A percentile compares a stretch with the other conserved stretches of the same genome.
Evolutionary conservation across 305 asterid genomes (phyloP).

Genomic region (Fraxinus nigra): DNA sequence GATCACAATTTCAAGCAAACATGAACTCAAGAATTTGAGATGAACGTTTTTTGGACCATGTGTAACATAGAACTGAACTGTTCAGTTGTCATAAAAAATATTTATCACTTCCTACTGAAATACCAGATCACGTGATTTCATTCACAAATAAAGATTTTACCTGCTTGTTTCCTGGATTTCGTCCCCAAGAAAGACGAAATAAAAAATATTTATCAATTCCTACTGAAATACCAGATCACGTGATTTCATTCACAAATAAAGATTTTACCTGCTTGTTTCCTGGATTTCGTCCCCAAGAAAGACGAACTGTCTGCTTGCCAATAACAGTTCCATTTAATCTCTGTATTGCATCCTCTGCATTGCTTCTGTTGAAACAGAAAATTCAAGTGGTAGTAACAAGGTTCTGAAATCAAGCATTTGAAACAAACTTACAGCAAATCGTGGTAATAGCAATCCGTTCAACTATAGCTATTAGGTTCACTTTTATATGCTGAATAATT

Average conservation of each 20-base stretch:
- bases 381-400: not conserved
- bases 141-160: not conserved
- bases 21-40: not conserved
- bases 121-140: not conserved
- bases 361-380: conserved; percentile 29
- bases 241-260: not conserved
- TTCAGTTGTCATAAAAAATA: not conserved
- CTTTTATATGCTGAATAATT: not conserved
- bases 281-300: conserved; percentile 27
- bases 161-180: conserved; percentile 19
- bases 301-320: conserved; percentile 18
- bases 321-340: conserved; percentile 1
- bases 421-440: not conserved
- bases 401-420: not conserved
- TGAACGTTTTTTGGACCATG: not conserved
- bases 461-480: not conserved
- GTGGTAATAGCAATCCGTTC: not conserved
- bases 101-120: not conserved
- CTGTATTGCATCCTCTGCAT: conserved; percentile 35
- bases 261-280: conserved; percentile 4
- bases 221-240: not conserved
- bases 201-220: not conserved
- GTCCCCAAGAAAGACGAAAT: conserved; percentile 25
- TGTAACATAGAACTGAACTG: not conserved
- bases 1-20: not conserved